These are phyloP conservation scores for Dactylellina leptospora DNA, from an alignment of 2,329 filamentous ascomycete genomes.

Conservation along the genomic window DNA sequence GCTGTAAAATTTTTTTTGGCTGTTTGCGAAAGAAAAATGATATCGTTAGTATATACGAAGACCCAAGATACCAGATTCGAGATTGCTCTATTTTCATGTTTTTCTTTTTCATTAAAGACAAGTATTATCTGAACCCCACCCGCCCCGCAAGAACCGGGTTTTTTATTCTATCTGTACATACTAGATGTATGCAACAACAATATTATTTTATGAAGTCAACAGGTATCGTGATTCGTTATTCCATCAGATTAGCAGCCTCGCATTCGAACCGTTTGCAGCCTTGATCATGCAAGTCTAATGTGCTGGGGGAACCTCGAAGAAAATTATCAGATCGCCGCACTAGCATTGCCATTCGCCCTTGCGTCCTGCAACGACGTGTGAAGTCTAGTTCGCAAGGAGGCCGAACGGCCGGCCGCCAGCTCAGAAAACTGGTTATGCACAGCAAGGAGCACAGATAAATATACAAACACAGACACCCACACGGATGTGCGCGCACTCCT, in stretches of 20 bases:
- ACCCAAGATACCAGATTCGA: slow-evolving; percentile 47
- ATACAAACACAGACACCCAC: slow-evolving; percentile 12
- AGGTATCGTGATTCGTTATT: slow-evolving; percentile 8
- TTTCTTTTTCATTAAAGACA: slow-evolving; percentile 23
- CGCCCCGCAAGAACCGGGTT: neutral
- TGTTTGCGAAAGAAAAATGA: slow-evolving; percentile 34
- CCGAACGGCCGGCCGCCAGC: slow-evolving; percentile 12
- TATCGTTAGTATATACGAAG: slow-evolving; percentile 46
- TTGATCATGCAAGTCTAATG: slow-evolving; percentile 11
- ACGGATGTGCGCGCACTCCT: neutral
- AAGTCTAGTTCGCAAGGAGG: slow-evolving; percentile 11
- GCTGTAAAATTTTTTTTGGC: slow-evolving; percentile 27
- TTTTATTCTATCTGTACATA: slow-evolving; percentile 24
- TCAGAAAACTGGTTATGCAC: slow-evolving; percentile 21
- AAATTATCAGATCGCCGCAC: slow-evolving; percentile 6
- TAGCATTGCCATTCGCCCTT: slow-evolving; percentile 27
- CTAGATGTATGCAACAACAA: slow-evolving; percentile 36
- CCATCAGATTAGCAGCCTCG: neutral
- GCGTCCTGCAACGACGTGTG: neutral
- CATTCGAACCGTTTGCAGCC: slow-evolving; percentile 40
- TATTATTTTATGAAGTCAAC: slow-evolving; percentile 17
- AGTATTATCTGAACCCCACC: slow-evolving; percentile 14
- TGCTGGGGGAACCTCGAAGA: neutral
- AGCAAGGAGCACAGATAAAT: neutral
- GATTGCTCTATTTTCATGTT: slow-evolving; percentile 11